These are phyloP conservation scores for Leishmania braziliensis DNA, from an alignment of 208 protist species.

Conservation along the genomic window DNA sequence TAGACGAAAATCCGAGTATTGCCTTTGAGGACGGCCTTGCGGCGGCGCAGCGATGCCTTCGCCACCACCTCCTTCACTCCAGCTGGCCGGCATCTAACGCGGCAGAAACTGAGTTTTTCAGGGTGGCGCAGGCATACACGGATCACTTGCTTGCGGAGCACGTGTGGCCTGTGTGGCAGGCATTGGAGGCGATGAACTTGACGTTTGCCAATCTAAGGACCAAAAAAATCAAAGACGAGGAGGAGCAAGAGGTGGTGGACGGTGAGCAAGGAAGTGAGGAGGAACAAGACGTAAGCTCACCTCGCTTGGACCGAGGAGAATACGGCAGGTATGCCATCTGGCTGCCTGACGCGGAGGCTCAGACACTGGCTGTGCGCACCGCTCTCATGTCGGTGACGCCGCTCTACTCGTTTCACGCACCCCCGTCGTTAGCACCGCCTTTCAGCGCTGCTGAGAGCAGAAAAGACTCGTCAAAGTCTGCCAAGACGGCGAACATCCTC, in stretches of 20 bases:
- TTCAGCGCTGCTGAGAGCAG: not conserved
- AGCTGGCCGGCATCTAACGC: not conserved
- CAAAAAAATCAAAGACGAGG: slow-evolving; percentile 14
- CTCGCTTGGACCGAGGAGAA: not conserved
- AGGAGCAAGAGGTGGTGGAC: not conserved
- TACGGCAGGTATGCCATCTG: not conserved
- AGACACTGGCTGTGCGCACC: slow-evolving; percentile 21
- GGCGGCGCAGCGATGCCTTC: slow-evolving; percentile 16
- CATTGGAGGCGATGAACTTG: slow-evolving; percentile 36
- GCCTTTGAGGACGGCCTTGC: slow-evolving; percentile 22
- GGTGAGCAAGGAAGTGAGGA: not conserved
- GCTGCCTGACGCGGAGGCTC: slow-evolving; percentile 22
- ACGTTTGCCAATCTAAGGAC: slow-evolving; percentile 21
- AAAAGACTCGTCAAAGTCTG: not conserved
- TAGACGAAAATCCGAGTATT: not conserved
- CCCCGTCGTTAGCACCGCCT: not conserved
- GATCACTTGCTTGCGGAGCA: slow-evolving; percentile 37
- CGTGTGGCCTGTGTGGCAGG: slow-evolving; percentile 54
- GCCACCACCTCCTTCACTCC: not conserved
- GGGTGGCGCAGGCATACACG: slow-evolving; percentile 11
- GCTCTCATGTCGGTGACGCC: slow-evolving; percentile 41
- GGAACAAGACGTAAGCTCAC: not conserved
- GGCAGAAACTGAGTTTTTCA: not conserved
- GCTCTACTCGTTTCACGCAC: slow-evolving; percentile 30
- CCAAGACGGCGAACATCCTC: slow-evolving; percentile 11